Evolutionary conservation across 352 stramenopile species (phyloP).

Genomic region (Globisporangium takayamanum): DNA sequence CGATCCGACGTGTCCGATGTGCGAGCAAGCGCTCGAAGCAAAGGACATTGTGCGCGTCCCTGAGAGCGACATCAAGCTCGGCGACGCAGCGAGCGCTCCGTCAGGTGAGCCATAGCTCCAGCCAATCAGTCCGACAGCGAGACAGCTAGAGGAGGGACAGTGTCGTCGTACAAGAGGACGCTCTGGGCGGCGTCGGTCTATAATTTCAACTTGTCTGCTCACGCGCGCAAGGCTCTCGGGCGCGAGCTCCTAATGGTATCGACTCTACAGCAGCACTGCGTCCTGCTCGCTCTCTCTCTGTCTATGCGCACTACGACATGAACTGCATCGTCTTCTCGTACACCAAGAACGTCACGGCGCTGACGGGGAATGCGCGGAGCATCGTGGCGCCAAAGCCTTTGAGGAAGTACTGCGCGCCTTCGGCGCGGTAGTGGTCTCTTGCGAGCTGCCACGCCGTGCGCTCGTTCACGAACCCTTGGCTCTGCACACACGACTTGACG

Average conservation of each 20-base stretch:
- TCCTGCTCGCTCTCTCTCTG: neutral
- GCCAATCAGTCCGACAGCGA: too few species aligned
- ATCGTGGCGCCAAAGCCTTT: constrained; percentile 79
- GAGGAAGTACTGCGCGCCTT: constrained; percentile 66
- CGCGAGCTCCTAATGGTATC: too few species aligned
- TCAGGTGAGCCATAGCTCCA: constrained; percentile 2
- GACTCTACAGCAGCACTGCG: too few species aligned
- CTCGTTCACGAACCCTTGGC: constrained; percentile 40
- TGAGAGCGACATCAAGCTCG: constrained; percentile 40
- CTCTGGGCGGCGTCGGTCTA: neutral
- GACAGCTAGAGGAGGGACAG: neutral
- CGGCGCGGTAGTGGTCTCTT: constrained; percentile 32
- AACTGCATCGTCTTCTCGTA: constrained; percentile 84
- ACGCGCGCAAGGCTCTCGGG: too few species aligned
- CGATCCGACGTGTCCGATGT: constrained; percentile 73
- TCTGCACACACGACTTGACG: constrained; percentile 88
- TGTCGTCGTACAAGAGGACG: too few species aligned
- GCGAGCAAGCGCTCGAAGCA: constrained; percentile 41
- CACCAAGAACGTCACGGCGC: constrained; percentile 79
- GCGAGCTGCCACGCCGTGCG: constrained; percentile 40
- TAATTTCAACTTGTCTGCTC: constrained; percentile 5
- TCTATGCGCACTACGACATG: constrained; percentile 34
- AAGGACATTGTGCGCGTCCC: constrained; percentile 27
- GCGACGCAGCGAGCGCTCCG: constrained; percentile 11
- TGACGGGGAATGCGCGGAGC: constrained; percentile 76